Conservation (phyloP, 805 yeast genomes). For the Yarrowia hollandica region DNA sequence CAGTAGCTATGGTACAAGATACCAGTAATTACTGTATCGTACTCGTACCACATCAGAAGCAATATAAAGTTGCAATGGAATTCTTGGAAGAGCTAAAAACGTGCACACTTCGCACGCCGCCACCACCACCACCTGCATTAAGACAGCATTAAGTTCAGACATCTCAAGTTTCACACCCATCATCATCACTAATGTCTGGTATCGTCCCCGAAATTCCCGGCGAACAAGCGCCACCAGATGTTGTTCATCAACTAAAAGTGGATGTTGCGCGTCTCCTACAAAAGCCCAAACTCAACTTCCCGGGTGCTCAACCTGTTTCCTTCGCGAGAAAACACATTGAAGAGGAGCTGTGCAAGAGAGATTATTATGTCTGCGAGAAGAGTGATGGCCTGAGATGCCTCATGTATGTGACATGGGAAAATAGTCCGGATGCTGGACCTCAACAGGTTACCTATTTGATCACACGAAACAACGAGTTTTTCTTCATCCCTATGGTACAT, state of each 20-base stretch:
- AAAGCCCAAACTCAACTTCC: slow-evolving; percentile 60
- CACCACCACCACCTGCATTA: neutral
- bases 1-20: too few species aligned
- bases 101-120: neutral
- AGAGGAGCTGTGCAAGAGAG: slow-evolving; percentile 62
- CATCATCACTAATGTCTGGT: slow-evolving; percentile 19
- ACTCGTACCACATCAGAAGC: too few species aligned
- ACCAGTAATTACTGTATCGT: too few species aligned
- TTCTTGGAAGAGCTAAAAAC: neutral
- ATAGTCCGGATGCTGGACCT: slow-evolving; percentile 42
- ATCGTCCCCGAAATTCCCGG: slow-evolving; percentile 47
- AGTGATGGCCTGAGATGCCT: slow-evolving; percentile 90
- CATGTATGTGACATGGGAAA: slow-evolving; percentile 56
- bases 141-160: slow-evolving; percentile 14
- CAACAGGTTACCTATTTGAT: slow-evolving; percentile 89
- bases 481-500: slow-evolving; percentile 71
- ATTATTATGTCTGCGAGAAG: slow-evolving; percentile 93
- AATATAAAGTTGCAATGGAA: neutral
- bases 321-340: slow-evolving; percentile 72
- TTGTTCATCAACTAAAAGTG: slow-evolving; percentile 63
- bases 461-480: slow-evolving; percentile 86
- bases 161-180: slow-evolving; percentile 9
- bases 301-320: slow-evolving; percentile 95
- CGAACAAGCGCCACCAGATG: slow-evolving; percentile 66
- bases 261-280: slow-evolving; percentile 66